Evolutionary conservation across 2,329 filamentous ascomycete species (phyloP), one percentile per base, ranked within the genome.

Genomic region (Metarhizium anisopliae): DNA sequence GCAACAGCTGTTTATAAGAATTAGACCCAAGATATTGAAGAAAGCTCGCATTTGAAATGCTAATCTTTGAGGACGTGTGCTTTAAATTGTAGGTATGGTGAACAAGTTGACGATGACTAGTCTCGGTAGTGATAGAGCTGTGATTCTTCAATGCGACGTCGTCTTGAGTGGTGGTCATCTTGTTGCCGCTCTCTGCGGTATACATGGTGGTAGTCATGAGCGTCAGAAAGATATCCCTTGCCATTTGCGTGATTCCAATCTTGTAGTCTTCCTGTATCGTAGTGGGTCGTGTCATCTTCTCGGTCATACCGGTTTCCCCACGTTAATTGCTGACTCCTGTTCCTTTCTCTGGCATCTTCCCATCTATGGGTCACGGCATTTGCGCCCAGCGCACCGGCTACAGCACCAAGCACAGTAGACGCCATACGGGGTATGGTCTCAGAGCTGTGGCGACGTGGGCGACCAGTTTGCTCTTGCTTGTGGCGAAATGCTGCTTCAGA

Each of bases 351-450:
- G 6, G 68, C 67, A 52, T 66, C 64, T 61, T 77, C 75, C 11
- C 78, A 64, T 50, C 69, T 68, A 59, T 72, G 75, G 59, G 76
- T 73, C 40, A 79, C 63, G 14, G 74, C 77, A 54, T 79, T 82
- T 13, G 79, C 79, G 4, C 78, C 78, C 10, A 83, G 69, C 3
- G 79, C 79, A 2, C 78, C 79, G 0, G 80, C 78, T 3, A 80
- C 76, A 1, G 78, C 80, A 2, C 80, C 79, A 3, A 82, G 70
- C 10, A 82, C 67, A 10, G 80, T 80, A 3, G 77, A 75, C 16
- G 81, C 64, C n/a, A 67, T 63, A 35, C 66, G 66, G 38, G 65
- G 65, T n/a, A 67, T 68, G 4, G 67, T 62, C 14, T 67, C 59
- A 49, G 66, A 64, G 29, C 63, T 64, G 51, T 66, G 66, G 36